Conservation (phyloP, 2,329 filamentous ascomycete genomes). For the Trichoderma breve region DNA sequence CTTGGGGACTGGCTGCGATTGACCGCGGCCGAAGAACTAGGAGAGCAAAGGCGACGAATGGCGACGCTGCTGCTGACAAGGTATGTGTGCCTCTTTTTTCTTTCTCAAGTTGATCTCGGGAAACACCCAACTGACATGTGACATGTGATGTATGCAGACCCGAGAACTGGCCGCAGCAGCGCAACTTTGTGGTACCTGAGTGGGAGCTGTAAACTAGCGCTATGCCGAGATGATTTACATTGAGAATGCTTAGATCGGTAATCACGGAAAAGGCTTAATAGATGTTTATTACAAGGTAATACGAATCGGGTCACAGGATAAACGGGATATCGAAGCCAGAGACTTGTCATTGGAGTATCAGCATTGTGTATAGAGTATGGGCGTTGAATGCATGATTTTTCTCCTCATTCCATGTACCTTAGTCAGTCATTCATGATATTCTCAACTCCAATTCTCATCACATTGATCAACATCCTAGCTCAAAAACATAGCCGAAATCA, state of each 20-base stretch:
- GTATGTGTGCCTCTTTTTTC: constrained; percentile 31
- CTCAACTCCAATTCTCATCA: not conserved
- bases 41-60: constrained; percentile 40
- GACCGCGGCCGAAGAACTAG: constrained; percentile 39
- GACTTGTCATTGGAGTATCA: not conserved
- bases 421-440: not conserved
- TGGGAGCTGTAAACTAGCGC: constrained; percentile 37
- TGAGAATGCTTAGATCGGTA: not conserved
- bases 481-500: not conserved
- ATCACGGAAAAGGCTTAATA: not conserved
- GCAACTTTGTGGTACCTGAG: constrained; percentile 42
- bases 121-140: not conserved
- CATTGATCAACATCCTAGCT: not conserved
- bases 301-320: not conserved
- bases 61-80: constrained; percentile 42
- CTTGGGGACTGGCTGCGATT: constrained; percentile 50
- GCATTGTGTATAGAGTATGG: not conserved
- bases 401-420: not conserved
- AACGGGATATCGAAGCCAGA: not conserved
- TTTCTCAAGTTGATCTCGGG: not conserved
- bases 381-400: not conserved
- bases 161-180: constrained; percentile 41
- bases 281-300: not conserved
- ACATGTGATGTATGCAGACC: constrained; percentile 28
- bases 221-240: not conserved